These are phyloP conservation scores for Pichia insulana DNA, from an alignment of 805 yeast genomes.

Conservation along the genomic window DNA sequence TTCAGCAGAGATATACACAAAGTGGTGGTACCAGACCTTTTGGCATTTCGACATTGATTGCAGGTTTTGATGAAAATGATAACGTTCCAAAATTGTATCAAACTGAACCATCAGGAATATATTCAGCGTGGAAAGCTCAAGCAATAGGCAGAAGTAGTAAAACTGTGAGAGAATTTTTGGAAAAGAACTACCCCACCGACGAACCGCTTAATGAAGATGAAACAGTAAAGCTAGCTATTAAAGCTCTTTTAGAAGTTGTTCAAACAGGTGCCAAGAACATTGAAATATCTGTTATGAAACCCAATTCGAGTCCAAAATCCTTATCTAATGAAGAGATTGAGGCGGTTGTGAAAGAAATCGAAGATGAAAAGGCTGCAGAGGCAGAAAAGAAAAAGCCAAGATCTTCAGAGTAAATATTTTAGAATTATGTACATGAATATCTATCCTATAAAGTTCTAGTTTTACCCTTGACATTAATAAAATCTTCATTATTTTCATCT, in stretches of 20 bases:
- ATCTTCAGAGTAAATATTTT: slow-evolving; percentile 15
- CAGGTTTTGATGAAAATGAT: slow-evolving; percentile 90
- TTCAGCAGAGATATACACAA: slow-evolving; percentile 94
- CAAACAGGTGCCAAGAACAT: slow-evolving; percentile 97
- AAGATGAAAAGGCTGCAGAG: slow-evolving; percentile 78
- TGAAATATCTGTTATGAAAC: slow-evolving; percentile 80
- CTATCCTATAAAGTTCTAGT: slow-evolving; percentile 15
- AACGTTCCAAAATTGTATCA: slow-evolving; percentile 74
- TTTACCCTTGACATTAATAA: slow-evolving; percentile 25
- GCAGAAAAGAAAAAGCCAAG: slow-evolving; percentile 61
- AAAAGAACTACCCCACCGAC: slow-evolving; percentile 56
- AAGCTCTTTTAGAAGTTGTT: slow-evolving; percentile 87
- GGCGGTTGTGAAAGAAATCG: slow-evolving; percentile 69
- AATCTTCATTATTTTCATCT: slow-evolving; percentile 8
- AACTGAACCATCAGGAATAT: slow-evolving; percentile 97
- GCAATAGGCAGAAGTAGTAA: slow-evolving; percentile 93
- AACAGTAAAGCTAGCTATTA: slow-evolving; percentile 73
- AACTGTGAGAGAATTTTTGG: slow-evolving; percentile 91
- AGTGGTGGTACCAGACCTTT: slow-evolving; percentile 98
- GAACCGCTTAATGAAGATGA: slow-evolving; percentile 45
- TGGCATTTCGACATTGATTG: slow-evolving; percentile 90
- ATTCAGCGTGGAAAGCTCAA: slow-evolving; percentile 96
- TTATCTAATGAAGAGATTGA: slow-evolving; percentile 67
- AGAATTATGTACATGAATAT: neutral
- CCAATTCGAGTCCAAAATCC: slow-evolving; percentile 49